Conservation (phyloP, 169 alveolate species). For the Eimeria tenella region DNA sequence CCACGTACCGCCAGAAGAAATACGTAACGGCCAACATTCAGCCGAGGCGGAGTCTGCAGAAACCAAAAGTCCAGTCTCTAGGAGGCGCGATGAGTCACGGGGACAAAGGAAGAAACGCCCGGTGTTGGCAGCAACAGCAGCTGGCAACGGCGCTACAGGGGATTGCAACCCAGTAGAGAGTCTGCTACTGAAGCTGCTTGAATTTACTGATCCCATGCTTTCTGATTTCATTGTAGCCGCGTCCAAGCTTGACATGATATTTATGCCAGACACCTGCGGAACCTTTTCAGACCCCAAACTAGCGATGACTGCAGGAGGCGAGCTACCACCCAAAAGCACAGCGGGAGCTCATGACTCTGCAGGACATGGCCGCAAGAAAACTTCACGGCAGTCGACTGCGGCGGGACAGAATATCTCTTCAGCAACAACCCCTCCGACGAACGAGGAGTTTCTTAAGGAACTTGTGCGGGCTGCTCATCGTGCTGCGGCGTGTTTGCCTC, state of each 20-base stretch:
- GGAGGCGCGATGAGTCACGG: conserved; percentile 9
- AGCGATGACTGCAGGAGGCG: background rate
- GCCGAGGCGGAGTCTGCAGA: conserved; percentile 1
- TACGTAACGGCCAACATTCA: background rate
- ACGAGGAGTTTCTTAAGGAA: conserved; percentile 19
- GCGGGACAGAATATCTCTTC: background rate
- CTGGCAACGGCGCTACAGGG: background rate
- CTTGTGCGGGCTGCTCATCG: conserved; percentile 37
- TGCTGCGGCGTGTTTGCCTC: conserved; percentile 19
- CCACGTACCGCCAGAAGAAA: background rate
- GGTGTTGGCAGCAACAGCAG: background rate
- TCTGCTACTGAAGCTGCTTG: conserved; percentile 47
- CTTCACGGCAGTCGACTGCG: background rate
- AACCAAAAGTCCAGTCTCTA: conserved; percentile 7
- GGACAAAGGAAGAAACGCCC: conserved; percentile 21
- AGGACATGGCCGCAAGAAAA: conserved; percentile 29
- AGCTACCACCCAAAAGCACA: background rate
- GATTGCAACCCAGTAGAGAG: conserved; percentile 1
- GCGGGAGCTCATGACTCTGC: conserved; percentile 6
- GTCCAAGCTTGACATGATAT: background rate
- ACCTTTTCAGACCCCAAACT: background rate
- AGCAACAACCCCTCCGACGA: background rate
- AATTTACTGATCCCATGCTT: conserved; percentile 6
- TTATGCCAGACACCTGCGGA: background rate
- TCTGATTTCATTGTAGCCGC: conserved; percentile 26